Percentiles rank a stretch among this genome's conserved stretches.
Evolutionary conservation across 2,329 filamentous ascomycete genomes (phyloP).

Genomic region (Ophioceras dolichostomum): DNA sequence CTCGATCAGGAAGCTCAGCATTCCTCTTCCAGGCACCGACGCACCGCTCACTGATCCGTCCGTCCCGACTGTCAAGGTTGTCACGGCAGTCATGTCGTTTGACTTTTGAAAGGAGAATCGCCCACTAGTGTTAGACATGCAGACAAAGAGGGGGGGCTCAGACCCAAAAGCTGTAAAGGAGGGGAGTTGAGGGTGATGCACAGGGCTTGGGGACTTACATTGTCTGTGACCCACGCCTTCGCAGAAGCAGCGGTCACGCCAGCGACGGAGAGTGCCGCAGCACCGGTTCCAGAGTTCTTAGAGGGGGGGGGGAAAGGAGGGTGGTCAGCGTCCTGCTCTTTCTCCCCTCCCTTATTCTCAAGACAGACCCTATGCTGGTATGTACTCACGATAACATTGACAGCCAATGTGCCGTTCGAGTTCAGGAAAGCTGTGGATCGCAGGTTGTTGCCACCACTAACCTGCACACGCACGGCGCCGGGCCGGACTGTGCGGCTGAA

Average conservation of each 20-base stretch:
- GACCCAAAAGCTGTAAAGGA: no score
- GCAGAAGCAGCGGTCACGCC: neutral
- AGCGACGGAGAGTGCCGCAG: neutral
- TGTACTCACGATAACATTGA: neutral
- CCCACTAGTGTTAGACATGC: no score
- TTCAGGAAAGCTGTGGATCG: neutral
- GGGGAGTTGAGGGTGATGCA: no score
- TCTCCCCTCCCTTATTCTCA: no score
- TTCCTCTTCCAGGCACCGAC: neutral
- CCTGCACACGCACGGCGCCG: conserved; percentile 8
- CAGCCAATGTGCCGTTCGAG: neutral
- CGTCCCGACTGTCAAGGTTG: conserved; percentile 3
- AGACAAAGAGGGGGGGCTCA: no score
- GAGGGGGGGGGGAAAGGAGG: no score
- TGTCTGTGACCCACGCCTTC: neutral
- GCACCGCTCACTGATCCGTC: neutral
- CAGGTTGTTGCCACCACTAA: conserved; percentile 1
- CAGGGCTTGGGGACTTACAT: no score
- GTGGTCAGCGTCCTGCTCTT: no score
- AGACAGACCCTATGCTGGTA: no score
- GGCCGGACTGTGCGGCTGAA: conserved; percentile 10
- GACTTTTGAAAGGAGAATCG: no score
- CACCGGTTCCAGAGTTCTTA: neutral
- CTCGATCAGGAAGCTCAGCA: neutral
- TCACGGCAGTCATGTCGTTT: conserved; percentile 26